Evolutionary conservation across 345 rosid species (phyloP), one percentile per base, ranked within the genome.

Genomic region (Excoecaria cochinchinensis): DNA sequence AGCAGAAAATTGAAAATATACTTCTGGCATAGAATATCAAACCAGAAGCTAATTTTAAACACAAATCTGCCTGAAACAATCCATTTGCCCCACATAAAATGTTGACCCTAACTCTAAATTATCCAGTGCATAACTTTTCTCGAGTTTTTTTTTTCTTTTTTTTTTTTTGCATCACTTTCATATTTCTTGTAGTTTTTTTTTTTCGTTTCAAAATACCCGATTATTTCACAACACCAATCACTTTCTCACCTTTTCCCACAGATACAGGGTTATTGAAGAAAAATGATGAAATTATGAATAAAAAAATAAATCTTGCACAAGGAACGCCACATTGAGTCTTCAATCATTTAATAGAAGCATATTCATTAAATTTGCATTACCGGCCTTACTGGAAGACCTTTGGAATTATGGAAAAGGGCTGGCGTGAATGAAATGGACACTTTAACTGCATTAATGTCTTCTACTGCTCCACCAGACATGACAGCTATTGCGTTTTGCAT

Each of bases 331-430:
- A 59, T 58, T 72, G 22, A 25, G 42, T 72, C 56, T 16, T 59
- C 52, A 72, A 59, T 59, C 40, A 71, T 47, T 48, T 50, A 19
- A 50, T 39, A 15, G 25, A 55, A 50, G 64, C 39, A 58, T 21
- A 44, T 22, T 66, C 12, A 56, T 56, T 7, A 62, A 51, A 62
- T 25, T n/a, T 19, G 15, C 21, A 64, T 48, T 88, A 91, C 98
- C 89, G 55, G 87, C 81, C 97, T 89, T 31, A 92, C 71, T 67
- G 99, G 99, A 80, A 95, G 92, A 81, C 99, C 99, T 82, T 95
- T 95, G 69, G 97, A 78, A 77, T 95, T 95, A 77, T 88, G 87
- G 78, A 71, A 83, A 53, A 70, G 36, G 50, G 93, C 95, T 51
- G 91, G 90, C 61, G 81, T 67, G 64, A 77, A 78, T 51, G 88